phyloP scores from a whole-genome alignment of 306 rosid genomes.

The Lotus japonicus region DNA sequence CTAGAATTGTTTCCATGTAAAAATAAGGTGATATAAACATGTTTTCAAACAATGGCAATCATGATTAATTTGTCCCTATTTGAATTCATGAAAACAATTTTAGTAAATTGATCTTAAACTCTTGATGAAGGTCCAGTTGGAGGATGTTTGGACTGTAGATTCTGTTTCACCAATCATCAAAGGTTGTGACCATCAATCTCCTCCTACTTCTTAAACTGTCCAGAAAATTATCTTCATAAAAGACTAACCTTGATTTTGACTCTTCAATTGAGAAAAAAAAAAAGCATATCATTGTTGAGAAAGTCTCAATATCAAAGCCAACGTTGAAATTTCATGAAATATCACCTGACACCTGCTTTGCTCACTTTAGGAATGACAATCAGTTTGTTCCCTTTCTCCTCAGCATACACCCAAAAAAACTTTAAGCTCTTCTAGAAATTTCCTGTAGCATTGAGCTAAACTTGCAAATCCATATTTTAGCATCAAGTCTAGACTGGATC shows the following conservation, averaged over 20 bases:
- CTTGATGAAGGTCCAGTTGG: background rate
- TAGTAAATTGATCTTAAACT: background rate
- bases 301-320: background rate
- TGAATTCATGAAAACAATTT: background rate
- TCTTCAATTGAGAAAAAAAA: background rate
- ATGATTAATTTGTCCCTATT: background rate
- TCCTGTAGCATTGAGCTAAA: background rate
- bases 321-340: background rate
- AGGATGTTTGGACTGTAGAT: background rate
- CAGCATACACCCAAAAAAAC: background rate
- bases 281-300: background rate
- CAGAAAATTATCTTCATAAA: background rate
- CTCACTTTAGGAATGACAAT: background rate
- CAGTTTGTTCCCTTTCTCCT: too few species aligned
- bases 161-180: conserved; percentile 12
- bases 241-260: background rate
- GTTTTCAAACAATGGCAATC: too few species aligned
- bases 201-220: background rate
- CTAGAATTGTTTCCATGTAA: too few species aligned
- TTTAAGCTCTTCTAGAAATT: background rate
- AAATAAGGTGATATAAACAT: too few species aligned
- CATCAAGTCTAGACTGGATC: too few species aligned
- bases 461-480: background rate
- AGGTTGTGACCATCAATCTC: background rate
- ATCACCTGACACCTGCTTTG: background rate